Conservation (phyloP, 2,329 filamentous ascomycete species). For the Leptographium wingfieldii region DNA sequence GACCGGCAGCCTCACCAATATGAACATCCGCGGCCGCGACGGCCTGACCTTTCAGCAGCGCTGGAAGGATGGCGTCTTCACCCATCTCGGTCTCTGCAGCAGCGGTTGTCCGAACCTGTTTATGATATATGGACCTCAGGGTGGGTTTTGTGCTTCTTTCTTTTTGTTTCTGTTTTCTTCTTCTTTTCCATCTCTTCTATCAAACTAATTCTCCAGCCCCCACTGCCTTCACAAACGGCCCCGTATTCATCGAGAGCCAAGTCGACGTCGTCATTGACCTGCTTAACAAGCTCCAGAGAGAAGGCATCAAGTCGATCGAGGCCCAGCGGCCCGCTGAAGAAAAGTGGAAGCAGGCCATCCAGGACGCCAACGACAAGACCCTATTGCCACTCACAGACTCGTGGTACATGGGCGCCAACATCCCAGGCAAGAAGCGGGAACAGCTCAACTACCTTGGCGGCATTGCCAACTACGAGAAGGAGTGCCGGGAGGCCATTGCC, state of each 20-base stretch:
- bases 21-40: constrained; percentile 17
- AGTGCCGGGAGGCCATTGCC: constrained; percentile 6
- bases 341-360: constrained; percentile 9
- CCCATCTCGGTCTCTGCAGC: constrained; percentile 15
- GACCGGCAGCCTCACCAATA: constrained; percentile 19
- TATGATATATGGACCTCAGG: constrained; percentile 10
- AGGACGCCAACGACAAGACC: constrained; percentile 8
- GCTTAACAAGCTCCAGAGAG: constrained; percentile 5
- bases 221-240: constrained; percentile 12
- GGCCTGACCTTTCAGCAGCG: constrained; percentile 18
- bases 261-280: constrained; percentile 11
- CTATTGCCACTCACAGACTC: constrained; percentile 11
- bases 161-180: no score
- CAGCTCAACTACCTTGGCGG: constrained; percentile 11
- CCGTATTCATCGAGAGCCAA: constrained; percentile 9
- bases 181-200: neutral
- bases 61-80: constrained; percentile 20
- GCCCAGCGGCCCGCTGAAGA: constrained; percentile 6
- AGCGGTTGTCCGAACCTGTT: constrained; percentile 12
- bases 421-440: constrained; percentile 14
- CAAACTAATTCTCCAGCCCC: constrained; percentile 5
- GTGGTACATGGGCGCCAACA: constrained; percentile 16
- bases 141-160: neutral
- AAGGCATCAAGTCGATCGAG: constrained; percentile 9
- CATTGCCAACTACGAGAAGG: constrained; percentile 7